Base-by-base conservation (phyloP, 2,329 filamentous ascomycete genomes). In the Diaporthe vexans region DNA sequence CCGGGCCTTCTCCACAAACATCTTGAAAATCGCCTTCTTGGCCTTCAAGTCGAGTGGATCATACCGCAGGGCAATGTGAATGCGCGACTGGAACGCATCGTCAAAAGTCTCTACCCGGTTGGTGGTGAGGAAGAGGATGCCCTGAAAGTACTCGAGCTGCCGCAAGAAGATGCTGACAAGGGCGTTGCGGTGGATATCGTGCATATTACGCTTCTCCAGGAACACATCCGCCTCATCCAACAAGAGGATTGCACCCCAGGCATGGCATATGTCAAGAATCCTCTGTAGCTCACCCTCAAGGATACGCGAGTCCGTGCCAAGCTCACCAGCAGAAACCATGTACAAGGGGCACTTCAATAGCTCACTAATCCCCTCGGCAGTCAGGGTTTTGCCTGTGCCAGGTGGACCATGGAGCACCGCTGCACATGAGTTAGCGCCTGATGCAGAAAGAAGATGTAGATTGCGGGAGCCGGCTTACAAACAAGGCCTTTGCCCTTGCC, bases 91-190 rank as follows among this genome's bases (percentile, higher is more conserved):
- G 86, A 97, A 97, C 0, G 95, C 95, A 76, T 97, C 94, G 78
- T 98, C 95, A 79, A 98, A 97, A 0, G 94, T 95, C 85, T 93
- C 90, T 0, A 97, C 94, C 1, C 95, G 91, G 81, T 97, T 97
- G 3, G 95, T 97, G 0, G 95, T 98, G 35, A 98, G 84, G 85
- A 98, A 97, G 6, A 97, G 83, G 71, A 97, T 97, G 4, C 95
- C 95, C 80, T 97, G 94, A 84, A 97, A 97, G 82, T 97, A 98
- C 83, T 98, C 95, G 0, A 98, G 87, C 73, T 96, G 88, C 0
- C 95, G 91, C 3, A 98, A 86, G 86, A 98, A 98, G 79, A 97
- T 94, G 81, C 92, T 94, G 70, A 97, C 95, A 0, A 97, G 90
- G 0, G 93, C 93, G 78, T 97, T 97, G 74, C 95, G 92, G 80